Conservation (phyloP, 192 early-diverging fungal genomes). For the Coemansia sp. region DNA sequence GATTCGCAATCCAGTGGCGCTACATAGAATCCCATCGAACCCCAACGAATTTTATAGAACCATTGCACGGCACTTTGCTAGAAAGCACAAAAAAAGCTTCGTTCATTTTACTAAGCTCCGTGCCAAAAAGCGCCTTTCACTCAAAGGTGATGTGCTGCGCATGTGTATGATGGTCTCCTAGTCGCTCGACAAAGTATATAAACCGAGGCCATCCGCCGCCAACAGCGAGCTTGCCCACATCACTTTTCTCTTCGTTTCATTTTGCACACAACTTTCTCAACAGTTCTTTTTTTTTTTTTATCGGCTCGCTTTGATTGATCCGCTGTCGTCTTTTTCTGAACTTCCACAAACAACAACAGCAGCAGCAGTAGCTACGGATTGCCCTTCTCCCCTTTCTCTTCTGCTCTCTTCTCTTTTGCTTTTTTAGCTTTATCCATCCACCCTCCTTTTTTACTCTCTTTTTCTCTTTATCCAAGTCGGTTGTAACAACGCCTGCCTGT, state of each 20-base stretch:
- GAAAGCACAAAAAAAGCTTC: not conserved
- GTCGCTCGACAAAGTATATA: not conserved
- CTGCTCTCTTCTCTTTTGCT: not conserved
- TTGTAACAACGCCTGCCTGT: slow-evolving; percentile 11
- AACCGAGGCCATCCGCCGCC: not conserved
- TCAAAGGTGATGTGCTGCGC: slow-evolving; percentile 3
- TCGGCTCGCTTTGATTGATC: slow-evolving; percentile 3
- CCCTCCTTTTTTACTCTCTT: not conserved
- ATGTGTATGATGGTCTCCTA: not conserved
- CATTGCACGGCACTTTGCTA: not conserved
- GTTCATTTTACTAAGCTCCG: not conserved
- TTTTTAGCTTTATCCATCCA: slow-evolving; percentile 5
- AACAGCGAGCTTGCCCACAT: not conserved
- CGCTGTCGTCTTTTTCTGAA: not conserved
- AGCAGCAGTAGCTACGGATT: not conserved
- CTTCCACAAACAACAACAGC: slow-evolving; percentile 4
- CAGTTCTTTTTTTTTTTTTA: slow-evolving; percentile 1
- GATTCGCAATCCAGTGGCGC: slow-evolving; percentile 1
- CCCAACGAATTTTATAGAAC: not conserved
- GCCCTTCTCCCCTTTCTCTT: slow-evolving; percentile 4
- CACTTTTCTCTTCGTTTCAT: not conserved
- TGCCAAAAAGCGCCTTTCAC: not conserved
- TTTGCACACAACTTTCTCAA: too few relatives aligned
- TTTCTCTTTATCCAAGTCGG: slow-evolving; percentile 8
- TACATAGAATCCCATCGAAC: not conserved